phyloP scores from a whole-genome alignment of 306 rosid genomes.

The Oemleria cerasiformis region DNA sequence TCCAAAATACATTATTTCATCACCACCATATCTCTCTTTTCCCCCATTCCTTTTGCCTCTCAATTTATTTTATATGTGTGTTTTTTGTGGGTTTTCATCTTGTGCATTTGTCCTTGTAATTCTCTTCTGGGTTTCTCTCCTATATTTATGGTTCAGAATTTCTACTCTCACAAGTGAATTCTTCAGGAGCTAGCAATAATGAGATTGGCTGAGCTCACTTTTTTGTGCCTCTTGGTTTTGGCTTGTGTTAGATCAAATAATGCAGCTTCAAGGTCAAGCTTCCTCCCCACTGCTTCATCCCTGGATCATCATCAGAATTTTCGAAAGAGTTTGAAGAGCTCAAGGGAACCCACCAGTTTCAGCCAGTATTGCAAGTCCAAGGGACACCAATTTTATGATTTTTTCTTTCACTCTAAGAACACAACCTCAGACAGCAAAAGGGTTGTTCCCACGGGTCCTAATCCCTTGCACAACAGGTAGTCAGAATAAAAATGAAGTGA shows the following conservation, averaged over 20 bases:
- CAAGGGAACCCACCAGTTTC: constrained; percentile 6
- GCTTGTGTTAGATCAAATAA: constrained; percentile 41
- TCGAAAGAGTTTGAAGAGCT: constrained; percentile 27
- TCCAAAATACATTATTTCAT: too few relatives aligned
- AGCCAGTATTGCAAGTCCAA: constrained; percentile 34
- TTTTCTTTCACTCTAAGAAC: constrained; percentile 32
- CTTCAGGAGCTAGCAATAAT: not conserved
- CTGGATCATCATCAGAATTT: not conserved
- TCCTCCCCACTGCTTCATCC: not conserved
- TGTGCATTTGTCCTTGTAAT: constrained; percentile 16
- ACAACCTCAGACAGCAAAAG: constrained; percentile 55
- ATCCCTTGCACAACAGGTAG: constrained; percentile 83
- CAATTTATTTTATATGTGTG: constrained; percentile 29
- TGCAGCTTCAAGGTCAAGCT: constrained; percentile 24
- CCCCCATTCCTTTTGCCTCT: constrained; percentile 53
- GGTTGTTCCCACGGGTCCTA: constrained; percentile 84
- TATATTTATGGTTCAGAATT: constrained; percentile 11
- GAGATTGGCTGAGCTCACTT: constrained; percentile 23
- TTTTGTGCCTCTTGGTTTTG: constrained; percentile 45
- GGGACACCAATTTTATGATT: constrained; percentile 21
- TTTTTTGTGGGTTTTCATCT: not conserved
- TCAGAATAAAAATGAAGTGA: not conserved
- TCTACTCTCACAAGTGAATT: not conserved
- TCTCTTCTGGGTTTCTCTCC: constrained; percentile 1
- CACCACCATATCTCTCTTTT: too few relatives aligned